Base-by-base conservation (phyloP, 495 filamentous ascomycete species). In the Daldinia bambusicola region DNA sequence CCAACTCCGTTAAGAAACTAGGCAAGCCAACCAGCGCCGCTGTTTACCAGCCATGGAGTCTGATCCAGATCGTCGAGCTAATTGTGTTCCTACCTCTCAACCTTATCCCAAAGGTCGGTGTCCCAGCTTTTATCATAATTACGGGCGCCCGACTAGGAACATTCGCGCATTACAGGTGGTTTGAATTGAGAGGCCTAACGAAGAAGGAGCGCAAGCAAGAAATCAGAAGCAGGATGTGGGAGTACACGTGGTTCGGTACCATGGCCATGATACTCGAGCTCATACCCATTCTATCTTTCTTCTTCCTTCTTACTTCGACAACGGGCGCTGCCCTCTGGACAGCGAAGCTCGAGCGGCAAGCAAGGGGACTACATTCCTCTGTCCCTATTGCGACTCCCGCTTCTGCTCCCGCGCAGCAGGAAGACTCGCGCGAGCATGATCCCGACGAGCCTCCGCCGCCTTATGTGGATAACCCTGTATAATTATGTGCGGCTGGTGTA, bases 291-390 rank as follows among this genome's bases (percentile, higher is more conserved):
- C 83, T 90, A 14, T 93, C 90, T n/a, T 92, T 97, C 68, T 88
- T 93, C 69, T 97, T 98, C 77, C 84, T 95, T 22, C 89, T 97
- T 70, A 97, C 93, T 0, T 95, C 80, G 4, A 82, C 86, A 2
- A 77, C 91, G 38, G 95, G 95, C 0, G 91, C 94, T 6, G 95
- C 94, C 8, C 79, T 99, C 32, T 99, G 93, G 93, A 92, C 91
- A 6, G 89, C 90, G 0, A 80, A 81, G 26, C 74, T 88, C 32
- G 84, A 88, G 70, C 75, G 83, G 59, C 64, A 69, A 57, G 64
- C 73, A 18, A 70, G 77, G 30, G 32, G 53, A 37, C 41, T 53
- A 57, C 38, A 55, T 36, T 26, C 38, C 26, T 26, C 61, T 13
- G 34, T 5, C 38, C 48, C 45, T 16, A 7, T 60, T 22, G 0